phyloP scores from a whole-genome alignment of 176 grass and related monocot genomes.

The Oryza glumipatula region DNA sequence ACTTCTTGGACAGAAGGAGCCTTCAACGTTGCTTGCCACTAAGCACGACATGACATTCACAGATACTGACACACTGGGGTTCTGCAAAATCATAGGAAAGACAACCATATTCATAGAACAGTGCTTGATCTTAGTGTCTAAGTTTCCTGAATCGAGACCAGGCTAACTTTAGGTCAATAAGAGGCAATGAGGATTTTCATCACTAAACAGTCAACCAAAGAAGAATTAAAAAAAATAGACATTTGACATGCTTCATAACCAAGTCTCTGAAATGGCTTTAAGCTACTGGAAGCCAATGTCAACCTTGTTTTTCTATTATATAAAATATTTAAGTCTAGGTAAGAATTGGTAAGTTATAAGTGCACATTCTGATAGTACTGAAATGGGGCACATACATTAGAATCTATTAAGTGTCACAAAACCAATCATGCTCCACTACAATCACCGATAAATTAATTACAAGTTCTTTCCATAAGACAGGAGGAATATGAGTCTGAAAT shows the following conservation, averaged over 20 bases:
- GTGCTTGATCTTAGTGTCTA: background rate
- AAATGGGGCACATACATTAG: background rate
- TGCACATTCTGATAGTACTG: background rate
- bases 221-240: background rate
- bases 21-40: background rate
- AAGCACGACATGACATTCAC: background rate
- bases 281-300: constrained; percentile 1
- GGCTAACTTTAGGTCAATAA: background rate
- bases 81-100: background rate
- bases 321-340: background rate
- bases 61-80: background rate
- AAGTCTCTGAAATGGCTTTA: background rate
- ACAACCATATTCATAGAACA: background rate
- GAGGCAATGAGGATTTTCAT: background rate
- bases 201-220: background rate
- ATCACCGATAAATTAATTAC: background rate
- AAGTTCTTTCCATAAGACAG: background rate
- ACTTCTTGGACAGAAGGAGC: constrained; percentile 29
- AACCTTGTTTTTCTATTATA: background rate
- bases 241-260: background rate
- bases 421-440: constrained; percentile 24
- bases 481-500: background rate
- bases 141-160: constrained; percentile 5
- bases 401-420: constrained; percentile 11
- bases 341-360: constrained; percentile 3